Percentiles rank a stretch among this genome's conserved stretches.
Conservation (phyloP, 1,284 basidiomycete genomes). For the Porogramme epimiltina region DNA sequence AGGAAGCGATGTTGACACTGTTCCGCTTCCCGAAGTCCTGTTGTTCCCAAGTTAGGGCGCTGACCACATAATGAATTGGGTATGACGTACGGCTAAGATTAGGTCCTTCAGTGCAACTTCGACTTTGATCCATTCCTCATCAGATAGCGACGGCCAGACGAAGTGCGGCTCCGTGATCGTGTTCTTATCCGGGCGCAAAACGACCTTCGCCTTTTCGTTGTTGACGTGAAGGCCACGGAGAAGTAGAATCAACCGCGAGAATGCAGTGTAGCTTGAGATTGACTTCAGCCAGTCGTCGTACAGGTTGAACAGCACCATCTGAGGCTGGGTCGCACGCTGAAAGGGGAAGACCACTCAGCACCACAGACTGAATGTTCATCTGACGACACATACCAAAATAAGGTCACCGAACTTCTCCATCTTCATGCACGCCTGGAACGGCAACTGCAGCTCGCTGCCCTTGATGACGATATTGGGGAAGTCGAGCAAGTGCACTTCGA, state of each 20-base stretch:
- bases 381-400: conserved; percentile 65
- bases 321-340: conserved; percentile 92
- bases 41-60: conserved; percentile 11
- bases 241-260: conserved; percentile 95
- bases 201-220: conserved; percentile 98
- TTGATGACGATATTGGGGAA: conserved; percentile 99
- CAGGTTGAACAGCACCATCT: conserved; percentile 98
- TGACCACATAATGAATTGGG: neutral
- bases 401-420: conserved; percentile 99
- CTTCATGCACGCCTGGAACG: conserved; percentile 99
- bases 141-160: conserved; percentile 94
- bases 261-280: conserved; percentile 98
- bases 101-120: conserved; percentile 97
- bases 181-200: conserved; percentile 89
- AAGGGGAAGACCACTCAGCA: conserved; percentile 10
- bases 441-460: conserved; percentile 96
- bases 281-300: conserved; percentile 99
- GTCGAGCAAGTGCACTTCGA: conserved; percentile 98
- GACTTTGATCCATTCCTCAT: conserved; percentile 99
- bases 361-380: no score
- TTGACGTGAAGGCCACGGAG: conserved; percentile 98
- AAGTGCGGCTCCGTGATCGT: conserved; percentile 98
- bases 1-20: conserved; percentile 96
- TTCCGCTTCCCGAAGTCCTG: conserved; percentile 99
- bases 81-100: conserved; percentile 72